Evolutionary conservation across 192 early-diverging fungal genomes (phyloP), one percentile per base, ranked within the genome.

Genomic region (Coemansia sp.): DNA sequence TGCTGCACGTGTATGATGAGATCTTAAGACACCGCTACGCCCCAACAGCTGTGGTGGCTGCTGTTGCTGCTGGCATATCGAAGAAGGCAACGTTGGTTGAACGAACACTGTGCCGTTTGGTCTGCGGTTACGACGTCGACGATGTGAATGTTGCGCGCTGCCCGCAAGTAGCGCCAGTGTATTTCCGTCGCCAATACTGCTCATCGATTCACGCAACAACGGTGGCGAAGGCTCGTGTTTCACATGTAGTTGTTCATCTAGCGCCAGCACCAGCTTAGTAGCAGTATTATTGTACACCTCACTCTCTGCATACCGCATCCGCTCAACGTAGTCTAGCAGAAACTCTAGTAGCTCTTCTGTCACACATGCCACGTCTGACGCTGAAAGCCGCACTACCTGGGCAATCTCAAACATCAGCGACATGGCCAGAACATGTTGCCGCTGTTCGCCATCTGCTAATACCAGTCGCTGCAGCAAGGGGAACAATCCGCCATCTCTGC

Each of bases 331-430:
- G 54, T 80, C 78, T 3, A 80, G 67, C 66, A 80, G 51, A 50
- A 66, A 80, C 11, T 63, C 59, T 53, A 80, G 64, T 29, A 69
- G 54, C 27, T 72, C 66, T 39, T 80, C 70, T 50, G 65, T 80
- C 20, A 61, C 63, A 46, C 73, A 72, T 21, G 61, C 59, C 23
- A 69, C 32, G 52, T 80, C 78, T 2, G 78, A 54, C 32, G 66
- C 66, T 8, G 78, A 69, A 11, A 80, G 67, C 63, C 60, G 22
- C 59, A 75, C 78, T 23, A 73, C 72, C 73, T 80, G 78, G 0
- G 73, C 72, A 60, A 80, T 69, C 42, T 80, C 78, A 80, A 80
- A 80, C 78, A 80, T 80, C 51, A 80, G 64, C 58, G 78, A 80
- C 78, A 80, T 80, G 65, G 66, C 78, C 60, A 80, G 60, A 11